Evolutionary conservation across 2,329 filamentous ascomycete genomes (phyloP).

Genomic region (Colletotrichum godetiae): DNA sequence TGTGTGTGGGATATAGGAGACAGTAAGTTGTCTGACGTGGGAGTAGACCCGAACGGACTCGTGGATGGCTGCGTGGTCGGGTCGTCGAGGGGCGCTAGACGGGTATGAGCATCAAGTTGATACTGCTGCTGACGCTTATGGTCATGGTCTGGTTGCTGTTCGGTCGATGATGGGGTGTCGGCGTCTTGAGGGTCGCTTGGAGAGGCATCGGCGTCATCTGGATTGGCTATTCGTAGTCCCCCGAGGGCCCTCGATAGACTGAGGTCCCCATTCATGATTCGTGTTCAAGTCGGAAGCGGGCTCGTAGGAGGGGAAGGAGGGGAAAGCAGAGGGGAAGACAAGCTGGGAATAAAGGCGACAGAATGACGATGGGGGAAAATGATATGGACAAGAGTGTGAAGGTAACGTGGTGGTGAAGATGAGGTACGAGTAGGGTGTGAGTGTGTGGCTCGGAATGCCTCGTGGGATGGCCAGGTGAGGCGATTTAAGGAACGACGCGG

Average conservation of each 20-base stretch:
- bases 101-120: slow-evolving; percentile 33
- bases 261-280: slow-evolving; percentile 88
- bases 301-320: background rate
- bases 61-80: slow-evolving; percentile 1
- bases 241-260: slow-evolving; percentile 93
- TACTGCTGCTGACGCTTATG: slow-evolving; percentile 24
- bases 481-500: slow-evolving; percentile 21
- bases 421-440: background rate
- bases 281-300: slow-evolving; percentile 35
- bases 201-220: slow-evolving; percentile 65
- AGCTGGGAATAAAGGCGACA: slow-evolving; percentile 9
- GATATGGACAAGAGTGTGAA: background rate
- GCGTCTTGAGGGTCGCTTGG: slow-evolving; percentile 12
- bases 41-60: slow-evolving; percentile 2
- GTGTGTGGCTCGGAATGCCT: slow-evolving; percentile 10
- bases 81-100: slow-evolving; percentile 13
- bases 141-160: slow-evolving; percentile 33
- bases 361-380: slow-evolving; percentile 12
- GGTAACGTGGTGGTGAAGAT: background rate
- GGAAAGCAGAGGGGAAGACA: background rate
- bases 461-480: slow-evolving; percentile 8
- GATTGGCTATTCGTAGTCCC: slow-evolving; percentile 96
- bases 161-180: slow-evolving; percentile 44
- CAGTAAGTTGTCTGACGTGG: slow-evolving; percentile 19
- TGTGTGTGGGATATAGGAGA: slow-evolving; percentile 8